Conservation (phyloP, 345 rosid genomes). For the Aethionema arabicum region DNA sequence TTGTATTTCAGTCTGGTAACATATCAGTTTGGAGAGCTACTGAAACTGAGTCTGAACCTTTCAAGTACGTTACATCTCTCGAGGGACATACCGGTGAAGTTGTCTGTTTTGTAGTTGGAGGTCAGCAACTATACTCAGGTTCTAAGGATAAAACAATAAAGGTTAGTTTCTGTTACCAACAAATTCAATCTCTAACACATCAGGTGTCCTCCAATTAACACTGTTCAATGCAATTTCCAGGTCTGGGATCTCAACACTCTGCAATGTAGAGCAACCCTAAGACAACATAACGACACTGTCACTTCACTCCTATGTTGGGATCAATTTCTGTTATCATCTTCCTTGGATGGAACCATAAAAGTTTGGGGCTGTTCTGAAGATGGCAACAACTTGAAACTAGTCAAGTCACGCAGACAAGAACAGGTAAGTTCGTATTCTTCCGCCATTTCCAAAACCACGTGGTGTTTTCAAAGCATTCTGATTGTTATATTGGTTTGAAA, state of each 20-base stretch:
- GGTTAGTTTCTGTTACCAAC: slow-evolving; percentile 34
- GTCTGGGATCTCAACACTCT: slow-evolving; percentile 56
- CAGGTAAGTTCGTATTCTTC: slow-evolving; percentile 35
- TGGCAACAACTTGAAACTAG: slow-evolving; percentile 38
- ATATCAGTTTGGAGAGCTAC: slow-evolving; percentile 51
- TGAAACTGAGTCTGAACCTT: slow-evolving; percentile 39
- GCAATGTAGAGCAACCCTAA: slow-evolving; percentile 41
- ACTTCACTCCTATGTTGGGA: slow-evolving; percentile 66
- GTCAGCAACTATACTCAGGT: slow-evolving; percentile 43
- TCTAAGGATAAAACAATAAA: slow-evolving; percentile 50
- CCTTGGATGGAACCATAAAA: slow-evolving; percentile 55
- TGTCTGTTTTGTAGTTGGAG: slow-evolving; percentile 42
- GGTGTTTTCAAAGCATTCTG: not conserved
- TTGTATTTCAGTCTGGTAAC: slow-evolving; percentile 44
- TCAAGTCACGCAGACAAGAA: slow-evolving; percentile 34
- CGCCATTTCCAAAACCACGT: not conserved
- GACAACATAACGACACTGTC: slow-evolving; percentile 48
- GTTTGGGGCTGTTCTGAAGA: slow-evolving; percentile 47
- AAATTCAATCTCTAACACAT: not conserved
- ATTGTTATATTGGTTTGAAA: not conserved
- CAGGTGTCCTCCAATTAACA: not conserved
- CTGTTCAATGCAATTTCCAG: slow-evolving; percentile 21
- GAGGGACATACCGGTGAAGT: slow-evolving; percentile 44
- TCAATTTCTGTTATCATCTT: slow-evolving; percentile 51
- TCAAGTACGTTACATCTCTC: slow-evolving; percentile 36